phyloP scores from a whole-genome alignment of 2,329 filamentous ascomycete species.

The Epichloe sp. region DNA sequence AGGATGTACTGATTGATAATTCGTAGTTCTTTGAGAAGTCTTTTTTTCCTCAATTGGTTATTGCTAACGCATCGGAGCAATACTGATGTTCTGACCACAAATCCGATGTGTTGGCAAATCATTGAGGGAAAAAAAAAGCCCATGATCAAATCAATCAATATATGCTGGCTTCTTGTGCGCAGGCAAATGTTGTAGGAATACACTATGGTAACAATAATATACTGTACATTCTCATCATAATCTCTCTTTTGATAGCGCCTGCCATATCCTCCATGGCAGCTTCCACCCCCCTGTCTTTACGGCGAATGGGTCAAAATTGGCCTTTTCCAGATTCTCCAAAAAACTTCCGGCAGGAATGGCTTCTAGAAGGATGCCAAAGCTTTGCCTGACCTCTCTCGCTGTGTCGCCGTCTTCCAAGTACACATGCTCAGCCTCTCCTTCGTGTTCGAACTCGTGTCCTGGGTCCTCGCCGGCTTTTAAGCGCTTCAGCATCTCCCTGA shows the following conservation, averaged over 20 bases:
- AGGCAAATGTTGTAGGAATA: not conserved
- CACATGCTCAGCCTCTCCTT: constrained; percentile 56
- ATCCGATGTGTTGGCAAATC: too few species aligned
- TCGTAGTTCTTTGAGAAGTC: too few species aligned
- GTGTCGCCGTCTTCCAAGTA: constrained; percentile 29
- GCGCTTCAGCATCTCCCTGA: constrained; percentile 77
- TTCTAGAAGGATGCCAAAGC: constrained; percentile 71
- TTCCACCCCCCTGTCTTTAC: constrained; percentile 57
- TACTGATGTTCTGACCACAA: too few species aligned
- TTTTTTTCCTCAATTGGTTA: too few species aligned
- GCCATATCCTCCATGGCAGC: constrained; percentile 64
- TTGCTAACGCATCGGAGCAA: too few species aligned
- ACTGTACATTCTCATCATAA: constrained; percentile 22
- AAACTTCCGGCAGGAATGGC: constrained; percentile 67
- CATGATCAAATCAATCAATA: too few species aligned
- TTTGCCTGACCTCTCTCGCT: constrained; percentile 36
- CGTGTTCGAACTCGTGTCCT: constrained; percentile 81
- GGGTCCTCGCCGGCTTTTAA: constrained; percentile 59
- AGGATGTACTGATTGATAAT: too few species aligned
- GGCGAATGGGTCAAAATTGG: constrained; percentile 73
- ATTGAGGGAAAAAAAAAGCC: too few species aligned
- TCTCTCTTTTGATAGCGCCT: constrained; percentile 33
- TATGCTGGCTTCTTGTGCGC: not conserved
- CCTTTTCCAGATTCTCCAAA: constrained; percentile 61
- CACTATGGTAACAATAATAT: not conserved